Evolutionary conservation across 352 stramenopile genomes (phyloP), one percentile per base, ranked within the genome.

Genomic region (Globisporangium cylindrosporum): DNA sequence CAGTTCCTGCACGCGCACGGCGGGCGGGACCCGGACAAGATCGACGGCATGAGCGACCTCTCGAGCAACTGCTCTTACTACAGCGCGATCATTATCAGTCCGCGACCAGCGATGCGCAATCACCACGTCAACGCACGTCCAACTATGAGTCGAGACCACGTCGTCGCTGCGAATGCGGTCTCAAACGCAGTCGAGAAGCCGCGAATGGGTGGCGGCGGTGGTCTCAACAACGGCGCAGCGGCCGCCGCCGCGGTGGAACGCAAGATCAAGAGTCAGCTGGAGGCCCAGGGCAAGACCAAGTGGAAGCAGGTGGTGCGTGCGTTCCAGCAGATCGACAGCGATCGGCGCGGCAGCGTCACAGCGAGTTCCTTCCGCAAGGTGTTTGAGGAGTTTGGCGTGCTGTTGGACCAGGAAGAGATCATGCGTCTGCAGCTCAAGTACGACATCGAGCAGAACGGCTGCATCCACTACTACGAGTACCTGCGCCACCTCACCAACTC

Each of bases 51-150:
- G 78, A 91, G 81, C 57, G 85, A 93, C 34, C 54, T 91, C 2
- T 90, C 82, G 1, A 91, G 82, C 70, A 84, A 91, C 62, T 93
- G 85, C 56, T 91, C 82, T 8, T 93, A 93, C 75, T 93, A 93
- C 73, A 88, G 72, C 62, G 78, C 82, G 5, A 85, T 93, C 32
- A 79, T 70, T 15, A 91, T 90, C 59, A 91, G 82, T 59, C 82
- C 80, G 48, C 81, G 79, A 6, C 71, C 73, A 24, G 81, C 84
- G 15, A 55, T 71, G 64, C 70, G 67, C 25, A 15, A 69, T 70
- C 36, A 55, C 64, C 24, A 64, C 53, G 12, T 63, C 62, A 70
- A 64, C 71, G 29, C 43, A 4, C 63, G 62, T 2, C n/a, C 68
- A 25, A 64, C 79, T 20, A 60, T 71, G 34, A 80, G 73, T 55